These are phyloP conservation scores for Apiospora malaysiana DNA, from an alignment of 2,329 filamentous ascomycete genomes.

Conservation along the genomic window DNA sequence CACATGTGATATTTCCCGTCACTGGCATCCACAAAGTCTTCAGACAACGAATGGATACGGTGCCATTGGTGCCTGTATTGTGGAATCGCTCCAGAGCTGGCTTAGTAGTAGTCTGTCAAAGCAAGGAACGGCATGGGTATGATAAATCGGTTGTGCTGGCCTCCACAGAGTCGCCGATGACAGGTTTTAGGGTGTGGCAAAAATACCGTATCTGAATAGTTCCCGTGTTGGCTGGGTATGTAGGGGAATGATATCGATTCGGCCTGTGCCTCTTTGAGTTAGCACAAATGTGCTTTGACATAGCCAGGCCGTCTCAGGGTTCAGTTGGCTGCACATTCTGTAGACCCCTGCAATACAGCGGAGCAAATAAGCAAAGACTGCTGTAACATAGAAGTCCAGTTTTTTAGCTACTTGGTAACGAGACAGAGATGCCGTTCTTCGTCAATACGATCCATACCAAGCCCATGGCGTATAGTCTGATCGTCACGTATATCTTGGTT, in stretches of 20 bases:
- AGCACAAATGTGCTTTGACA: neutral
- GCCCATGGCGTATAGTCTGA: neutral
- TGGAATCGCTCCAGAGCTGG: neutral
- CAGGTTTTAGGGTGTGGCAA: neutral
- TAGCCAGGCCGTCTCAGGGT: neutral
- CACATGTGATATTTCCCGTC: neutral
- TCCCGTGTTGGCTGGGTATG: neutral
- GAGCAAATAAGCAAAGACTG: neutral
- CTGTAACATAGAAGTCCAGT: neutral
- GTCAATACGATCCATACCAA: neutral
- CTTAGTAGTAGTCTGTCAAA: neutral
- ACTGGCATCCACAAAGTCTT: neutral
- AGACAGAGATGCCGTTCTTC: neutral
- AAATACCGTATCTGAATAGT: neutral
- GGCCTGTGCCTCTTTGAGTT: neutral
- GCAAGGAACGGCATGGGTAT: neutral
- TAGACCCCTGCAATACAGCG: neutral
- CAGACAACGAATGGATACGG: neutral
- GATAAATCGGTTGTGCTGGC: neutral
- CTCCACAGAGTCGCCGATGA: neutral
- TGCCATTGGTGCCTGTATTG: too few relatives aligned
- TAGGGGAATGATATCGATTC: neutral
- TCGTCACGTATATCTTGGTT: neutral
- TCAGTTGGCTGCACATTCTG: neutral
- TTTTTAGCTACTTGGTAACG: neutral